phyloP scores from a whole-genome alignment of 2,329 filamentous ascomycete species.

The Uncinocarpus reesii region DNA sequence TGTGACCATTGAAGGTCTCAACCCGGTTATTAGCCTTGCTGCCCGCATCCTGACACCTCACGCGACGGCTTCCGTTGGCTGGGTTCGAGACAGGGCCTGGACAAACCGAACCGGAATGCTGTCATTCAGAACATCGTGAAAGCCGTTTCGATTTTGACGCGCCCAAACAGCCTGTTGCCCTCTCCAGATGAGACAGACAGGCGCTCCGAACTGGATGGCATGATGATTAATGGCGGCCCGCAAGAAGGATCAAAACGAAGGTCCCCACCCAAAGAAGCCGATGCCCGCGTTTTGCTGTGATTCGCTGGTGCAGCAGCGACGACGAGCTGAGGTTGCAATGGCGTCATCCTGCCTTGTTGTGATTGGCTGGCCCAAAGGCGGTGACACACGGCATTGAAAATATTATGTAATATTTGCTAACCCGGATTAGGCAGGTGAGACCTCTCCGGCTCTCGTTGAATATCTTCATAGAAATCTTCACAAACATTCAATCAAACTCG shows the following conservation, averaged over 20 bases:
- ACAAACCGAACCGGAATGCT: too few species aligned
- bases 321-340: constrained; percentile 5
- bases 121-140: constrained; percentile 1
- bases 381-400: background rate
- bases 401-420: background rate
- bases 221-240: background rate
- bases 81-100: too few species aligned
- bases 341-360: constrained; percentile 3
- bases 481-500: background rate
- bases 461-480: background rate
- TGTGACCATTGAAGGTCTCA: constrained; percentile 14
- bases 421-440: too few species aligned
- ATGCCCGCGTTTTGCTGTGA: background rate
- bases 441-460: too few species aligned
- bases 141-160: too few species aligned
- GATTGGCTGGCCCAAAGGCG: background rate
- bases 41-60: constrained; percentile 11
- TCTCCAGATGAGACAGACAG: background rate
- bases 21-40: constrained; percentile 12
- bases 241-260: background rate
- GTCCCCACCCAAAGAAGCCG: background rate
- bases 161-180: background rate
- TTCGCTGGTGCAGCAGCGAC: background rate
- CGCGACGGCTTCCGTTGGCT: too few species aligned
- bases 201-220: background rate